These are phyloP conservation scores for Phaeosphaeria sp. DNA, from an alignment of 2,329 filamentous ascomycete genomes.

Conservation along the genomic window DNA sequence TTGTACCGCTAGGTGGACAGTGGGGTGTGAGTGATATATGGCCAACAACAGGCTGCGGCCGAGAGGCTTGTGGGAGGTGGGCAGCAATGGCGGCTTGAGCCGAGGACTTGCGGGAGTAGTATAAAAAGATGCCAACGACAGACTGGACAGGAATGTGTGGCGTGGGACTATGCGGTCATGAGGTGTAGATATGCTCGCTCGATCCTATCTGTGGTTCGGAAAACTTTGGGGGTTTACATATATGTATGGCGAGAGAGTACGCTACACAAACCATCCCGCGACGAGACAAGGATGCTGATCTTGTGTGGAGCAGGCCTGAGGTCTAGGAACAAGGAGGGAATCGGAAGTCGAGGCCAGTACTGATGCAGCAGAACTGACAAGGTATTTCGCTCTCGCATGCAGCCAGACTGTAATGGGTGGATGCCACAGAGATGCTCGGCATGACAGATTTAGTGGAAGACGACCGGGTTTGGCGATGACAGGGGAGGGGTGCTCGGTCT, in stretches of 20 bases:
- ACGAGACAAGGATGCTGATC: slow-evolving; percentile 42
- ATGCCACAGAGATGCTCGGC: slow-evolving; percentile 33
- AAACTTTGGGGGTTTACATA: slow-evolving; percentile 45
- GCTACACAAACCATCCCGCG: slow-evolving; percentile 37
- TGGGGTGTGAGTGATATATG: slow-evolving; percentile 29
- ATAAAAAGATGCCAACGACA: slow-evolving; percentile 21
- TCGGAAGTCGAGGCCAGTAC: slow-evolving; percentile 40
- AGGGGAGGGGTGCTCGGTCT: slow-evolving; percentile 23
- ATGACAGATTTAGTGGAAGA: slow-evolving; percentile 41
- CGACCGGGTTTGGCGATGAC: slow-evolving; percentile 28
- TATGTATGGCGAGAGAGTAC: slow-evolving; percentile 39
- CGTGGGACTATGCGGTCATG: slow-evolving; percentile 41
- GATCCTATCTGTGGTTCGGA: slow-evolving; percentile 32
- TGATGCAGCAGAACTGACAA: slow-evolving; percentile 42
- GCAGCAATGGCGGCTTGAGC: slow-evolving; percentile 31
- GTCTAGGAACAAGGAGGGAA: slow-evolving; percentile 35
- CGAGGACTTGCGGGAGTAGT: slow-evolving; percentile 29
- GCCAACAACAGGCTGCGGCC: slow-evolving; percentile 18
- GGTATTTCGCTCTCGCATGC: slow-evolving; percentile 41
- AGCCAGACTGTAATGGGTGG: slow-evolving; percentile 40
- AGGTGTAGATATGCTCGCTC: slow-evolving; percentile 37
- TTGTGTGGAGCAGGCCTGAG: slow-evolving; percentile 39
- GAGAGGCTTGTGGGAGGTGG: slow-evolving; percentile 21
- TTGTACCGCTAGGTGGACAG: slow-evolving; percentile 24
- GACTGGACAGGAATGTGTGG: slow-evolving; percentile 26